Evolutionary conservation across 1,284 basidiomycete genomes (phyloP).

Genomic region (Vanrija sp.): DNA sequence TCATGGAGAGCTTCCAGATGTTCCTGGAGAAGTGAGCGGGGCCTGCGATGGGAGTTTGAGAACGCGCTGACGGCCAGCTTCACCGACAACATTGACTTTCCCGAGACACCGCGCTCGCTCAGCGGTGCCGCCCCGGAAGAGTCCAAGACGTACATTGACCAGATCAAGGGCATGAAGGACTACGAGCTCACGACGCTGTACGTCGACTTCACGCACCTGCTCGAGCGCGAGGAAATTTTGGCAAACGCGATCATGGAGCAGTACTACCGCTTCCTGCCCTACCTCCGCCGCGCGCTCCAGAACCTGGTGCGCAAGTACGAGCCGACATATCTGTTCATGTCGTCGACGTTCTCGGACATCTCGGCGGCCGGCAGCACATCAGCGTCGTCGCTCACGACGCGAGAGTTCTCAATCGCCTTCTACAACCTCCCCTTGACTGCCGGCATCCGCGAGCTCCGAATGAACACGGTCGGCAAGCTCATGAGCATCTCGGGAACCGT

Average conservation of each 20-base stretch:
- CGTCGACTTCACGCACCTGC: conserved; percentile 88
- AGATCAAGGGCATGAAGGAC: conserved; percentile 88
- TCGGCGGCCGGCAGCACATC: conserved; percentile 46
- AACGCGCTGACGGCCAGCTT: conserved; percentile 55
- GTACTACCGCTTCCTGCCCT: conserved; percentile 95
- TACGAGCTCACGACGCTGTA: conserved; percentile 93
- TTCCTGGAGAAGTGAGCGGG: conserved; percentile 79
- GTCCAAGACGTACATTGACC: conserved; percentile 71
- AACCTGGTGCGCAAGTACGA: conserved; percentile 83
- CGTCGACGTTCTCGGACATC: conserved; percentile 54
- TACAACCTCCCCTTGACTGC: conserved; percentile 91
- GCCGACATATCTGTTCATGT: conserved; percentile 90
- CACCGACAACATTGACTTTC: conserved; percentile 70
- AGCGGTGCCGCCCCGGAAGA: conserved; percentile 52
- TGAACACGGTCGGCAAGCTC: conserved; percentile 86
- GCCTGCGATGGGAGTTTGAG: background rate
- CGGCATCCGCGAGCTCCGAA: conserved; percentile 91
- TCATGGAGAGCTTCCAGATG: conserved; percentile 81
- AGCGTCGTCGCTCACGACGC: conserved; percentile 75
- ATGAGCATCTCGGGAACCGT: conserved; percentile 95
- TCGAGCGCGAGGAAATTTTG: conserved; percentile 79
- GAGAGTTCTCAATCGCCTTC: conserved; percentile 94
- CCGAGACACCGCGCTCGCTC: conserved; percentile 69
- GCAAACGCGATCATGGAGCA: conserved; percentile 88
- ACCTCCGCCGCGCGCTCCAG: conserved; percentile 82